These are phyloP conservation scores for Mallotus japonicus DNA, from an alignment of 441 rosid species.

Conservation along the genomic window DNA sequence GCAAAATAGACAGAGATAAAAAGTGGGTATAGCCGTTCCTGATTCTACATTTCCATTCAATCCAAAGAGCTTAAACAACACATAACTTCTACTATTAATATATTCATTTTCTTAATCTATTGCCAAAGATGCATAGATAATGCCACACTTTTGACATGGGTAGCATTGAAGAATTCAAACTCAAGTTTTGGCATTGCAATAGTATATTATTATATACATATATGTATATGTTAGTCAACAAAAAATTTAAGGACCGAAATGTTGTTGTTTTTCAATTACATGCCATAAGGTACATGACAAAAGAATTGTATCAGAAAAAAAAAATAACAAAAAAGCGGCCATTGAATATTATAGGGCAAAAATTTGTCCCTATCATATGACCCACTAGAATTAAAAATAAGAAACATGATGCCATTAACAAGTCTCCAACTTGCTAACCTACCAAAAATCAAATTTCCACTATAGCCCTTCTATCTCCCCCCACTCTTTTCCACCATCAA, in stretches of 20 bases:
- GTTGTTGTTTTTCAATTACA: slow-evolving; percentile 11
- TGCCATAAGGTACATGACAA: slow-evolving; percentile 25
- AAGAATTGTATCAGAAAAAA: slow-evolving; percentile 12
- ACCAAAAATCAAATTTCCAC: slow-evolving; percentile 30
- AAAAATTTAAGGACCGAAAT: slow-evolving; percentile 3
- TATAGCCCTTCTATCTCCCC: slow-evolving; percentile 9
- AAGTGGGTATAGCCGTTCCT: background rate
- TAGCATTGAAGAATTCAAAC: slow-evolving; percentile 4
- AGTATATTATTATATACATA: background rate
- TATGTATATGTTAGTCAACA: background rate
- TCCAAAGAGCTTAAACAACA: too few species aligned
- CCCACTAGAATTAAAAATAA: slow-evolving; percentile 24
- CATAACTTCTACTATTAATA: too few species aligned
- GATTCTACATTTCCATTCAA: too few species aligned
- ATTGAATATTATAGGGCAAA: slow-evolving; percentile 12
- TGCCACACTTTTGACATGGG: background rate
- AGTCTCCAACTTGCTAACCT: slow-evolving; percentile 33
- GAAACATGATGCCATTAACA: slow-evolving; percentile 29
- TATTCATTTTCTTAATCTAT: too few species aligned
- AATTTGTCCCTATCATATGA: slow-evolving; percentile 16
- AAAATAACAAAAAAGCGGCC: background rate
- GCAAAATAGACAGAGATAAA: background rate
- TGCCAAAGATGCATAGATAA: background rate
- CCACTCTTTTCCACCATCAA: background rate
- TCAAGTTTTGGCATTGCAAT: background rate